Conservation (phyloP, 768 basidiomycete genomes). For the Mycena pura region DNA sequence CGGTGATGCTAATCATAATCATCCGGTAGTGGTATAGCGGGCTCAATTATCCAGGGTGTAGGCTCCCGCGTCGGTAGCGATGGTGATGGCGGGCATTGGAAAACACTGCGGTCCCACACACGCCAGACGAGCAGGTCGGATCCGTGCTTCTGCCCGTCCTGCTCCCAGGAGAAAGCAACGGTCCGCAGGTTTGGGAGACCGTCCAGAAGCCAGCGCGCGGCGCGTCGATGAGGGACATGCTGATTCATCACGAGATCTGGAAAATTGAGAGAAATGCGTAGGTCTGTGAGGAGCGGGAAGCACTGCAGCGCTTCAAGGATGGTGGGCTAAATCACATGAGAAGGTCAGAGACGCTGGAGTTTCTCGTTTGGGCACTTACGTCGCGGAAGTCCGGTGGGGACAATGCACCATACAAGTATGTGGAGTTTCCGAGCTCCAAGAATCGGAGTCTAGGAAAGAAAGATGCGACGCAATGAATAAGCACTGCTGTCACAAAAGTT, state of each 20-base stretch:
- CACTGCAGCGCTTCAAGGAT: slow-evolving; percentile 1
- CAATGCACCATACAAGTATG: too few species aligned
- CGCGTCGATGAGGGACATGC: background rate
- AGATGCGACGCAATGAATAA: background rate
- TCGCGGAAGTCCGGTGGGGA: too few species aligned
- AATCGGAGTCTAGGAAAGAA: background rate
- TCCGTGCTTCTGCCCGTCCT: background rate
- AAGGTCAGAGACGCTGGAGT: too few species aligned
- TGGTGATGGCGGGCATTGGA: slow-evolving; percentile 3
- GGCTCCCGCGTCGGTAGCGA: background rate
- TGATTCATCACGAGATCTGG: background rate
- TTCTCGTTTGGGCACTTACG: too few species aligned
- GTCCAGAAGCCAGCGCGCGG: background rate
- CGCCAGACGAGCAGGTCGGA: slow-evolving; percentile 6
- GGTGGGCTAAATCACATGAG: background rate
- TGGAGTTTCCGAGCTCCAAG: background rate
- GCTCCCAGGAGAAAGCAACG: slow-evolving; percentile 6
- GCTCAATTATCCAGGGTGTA: too few species aligned
- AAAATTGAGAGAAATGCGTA: slow-evolving; percentile 7
- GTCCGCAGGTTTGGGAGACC: background rate
- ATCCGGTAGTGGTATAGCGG: too few species aligned
- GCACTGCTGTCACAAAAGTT: background rate
- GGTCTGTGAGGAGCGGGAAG: slow-evolving; percentile 2
- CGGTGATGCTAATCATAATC: too few species aligned
- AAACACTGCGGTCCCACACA: slow-evolving; percentile 2